Evolutionary conservation across 805 yeast species (phyloP).

Genomic region (Candida anglica): DNA sequence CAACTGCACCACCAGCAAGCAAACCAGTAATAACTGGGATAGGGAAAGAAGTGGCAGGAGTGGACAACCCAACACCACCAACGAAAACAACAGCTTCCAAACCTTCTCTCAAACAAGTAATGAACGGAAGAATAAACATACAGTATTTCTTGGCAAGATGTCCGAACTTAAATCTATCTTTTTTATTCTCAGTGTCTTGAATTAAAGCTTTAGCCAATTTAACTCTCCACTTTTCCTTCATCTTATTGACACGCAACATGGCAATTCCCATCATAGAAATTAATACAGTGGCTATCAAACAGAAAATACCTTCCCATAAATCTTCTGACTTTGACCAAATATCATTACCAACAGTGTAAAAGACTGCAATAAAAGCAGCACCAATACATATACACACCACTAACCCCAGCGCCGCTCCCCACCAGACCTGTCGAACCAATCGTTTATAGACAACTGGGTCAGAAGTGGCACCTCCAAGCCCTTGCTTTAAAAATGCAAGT

Average conservation of each 20-base stretch:
- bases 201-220: constrained; percentile 85
- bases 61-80: constrained; percentile 38
- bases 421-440: constrained; percentile 80
- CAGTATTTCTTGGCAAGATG: constrained; percentile 60
- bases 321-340: constrained; percentile 87
- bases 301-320: constrained; percentile 95
- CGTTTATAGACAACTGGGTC: constrained; percentile 55
- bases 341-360: constrained; percentile 76
- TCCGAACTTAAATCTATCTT: constrained; percentile 41
- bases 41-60: constrained; percentile 68
- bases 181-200: constrained; percentile 47
- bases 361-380: constrained; percentile 91
- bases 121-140: constrained; percentile 84
- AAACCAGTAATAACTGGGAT: constrained; percentile 86
- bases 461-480: constrained; percentile 55
- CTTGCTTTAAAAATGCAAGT: constrained; percentile 86
- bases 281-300: constrained; percentile 83
- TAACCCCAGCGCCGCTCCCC: constrained; percentile 72
- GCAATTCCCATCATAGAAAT: constrained; percentile 95
- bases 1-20: constrained; percentile 71
- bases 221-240: constrained; percentile 96
- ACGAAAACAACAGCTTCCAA: constrained; percentile 48
- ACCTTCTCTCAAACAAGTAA: constrained; percentile 95
- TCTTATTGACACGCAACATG: constrained; percentile 90
- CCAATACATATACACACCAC: constrained; percentile 80